A percentile compares a stretch with the other conserved stretches of the same genome.
Conservation (phyloP, 768 basidiomycete species). For the Tricholoma terreum region DNA sequence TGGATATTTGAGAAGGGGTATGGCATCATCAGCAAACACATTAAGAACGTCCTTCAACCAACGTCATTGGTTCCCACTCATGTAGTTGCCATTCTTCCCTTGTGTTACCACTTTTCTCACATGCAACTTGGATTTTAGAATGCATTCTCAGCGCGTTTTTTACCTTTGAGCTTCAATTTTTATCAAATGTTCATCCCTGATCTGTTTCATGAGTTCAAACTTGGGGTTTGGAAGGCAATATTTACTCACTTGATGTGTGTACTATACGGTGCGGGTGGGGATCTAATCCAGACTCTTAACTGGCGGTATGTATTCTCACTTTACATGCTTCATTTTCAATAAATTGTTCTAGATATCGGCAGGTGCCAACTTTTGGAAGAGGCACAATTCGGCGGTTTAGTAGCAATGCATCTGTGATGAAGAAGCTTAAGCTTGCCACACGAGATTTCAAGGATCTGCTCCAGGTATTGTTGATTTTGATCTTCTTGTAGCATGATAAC, state of each 20-base stretch:
- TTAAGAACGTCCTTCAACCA: not conserved
- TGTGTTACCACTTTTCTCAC: not conserved
- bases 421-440: constrained; percentile 20
- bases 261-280: constrained; percentile 7
- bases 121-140: not conserved
- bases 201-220: constrained; percentile 27
- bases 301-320: constrained; percentile 7
- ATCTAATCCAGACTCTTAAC: constrained; percentile 10
- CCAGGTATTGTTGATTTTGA: constrained; percentile 17
- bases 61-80: not conserved
- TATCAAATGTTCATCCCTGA: constrained; percentile 17
- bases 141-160: not conserved
- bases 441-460: constrained; percentile 30
- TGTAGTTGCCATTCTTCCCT: not conserved
- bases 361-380: constrained; percentile 14
- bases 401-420: constrained; percentile 18
- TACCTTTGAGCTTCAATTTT: constrained; percentile 6
- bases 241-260: constrained; percentile 24
- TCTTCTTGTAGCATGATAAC: not conserved
- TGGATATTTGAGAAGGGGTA: constrained; percentile 1
- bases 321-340: not conserved
- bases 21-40: not conserved
- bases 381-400: constrained; percentile 21
- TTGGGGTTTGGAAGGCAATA: constrained; percentile 23
- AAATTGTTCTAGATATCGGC: constrained; percentile 3